Percentiles rank a stretch among this genome's conserved stretches.
Evolutionary conservation across 139 green algal genomes (phyloP).

Genomic region (Chlamydomonas sp.): DNA sequence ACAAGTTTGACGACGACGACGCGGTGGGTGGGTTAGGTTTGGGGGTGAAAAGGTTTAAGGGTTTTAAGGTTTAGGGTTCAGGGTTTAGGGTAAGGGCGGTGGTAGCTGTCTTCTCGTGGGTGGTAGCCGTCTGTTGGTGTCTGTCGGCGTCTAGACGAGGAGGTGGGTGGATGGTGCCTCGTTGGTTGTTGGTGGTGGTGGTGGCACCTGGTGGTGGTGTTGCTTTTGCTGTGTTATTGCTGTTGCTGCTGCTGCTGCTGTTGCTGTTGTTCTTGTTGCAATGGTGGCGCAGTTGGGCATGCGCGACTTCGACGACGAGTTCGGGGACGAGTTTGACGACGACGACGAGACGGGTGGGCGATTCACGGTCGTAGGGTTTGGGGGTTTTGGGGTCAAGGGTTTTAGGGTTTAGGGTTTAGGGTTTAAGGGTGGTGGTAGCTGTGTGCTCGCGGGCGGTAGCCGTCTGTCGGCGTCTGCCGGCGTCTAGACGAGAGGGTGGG

Average conservation of each 20-base stretch:
- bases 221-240: too few relatives aligned
- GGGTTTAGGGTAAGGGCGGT: neutral
- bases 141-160: neutral
- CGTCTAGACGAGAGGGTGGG: neutral
- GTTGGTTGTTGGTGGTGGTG: too few relatives aligned
- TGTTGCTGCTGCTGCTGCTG: neutral
- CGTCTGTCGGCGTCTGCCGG: neutral
- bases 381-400: neutral
- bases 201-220: too few relatives aligned
- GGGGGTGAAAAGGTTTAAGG: neutral
- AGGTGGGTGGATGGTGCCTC: neutral
- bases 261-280: too few relatives aligned
- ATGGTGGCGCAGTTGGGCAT: too few relatives aligned
- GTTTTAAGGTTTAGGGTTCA: neutral
- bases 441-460: neutral
- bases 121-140: neutral
- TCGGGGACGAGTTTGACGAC: too few relatives aligned
- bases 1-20: too few relatives aligned
- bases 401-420: neutral
- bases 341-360: too few relatives aligned
- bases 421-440: neutral
- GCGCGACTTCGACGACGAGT: too few relatives aligned
- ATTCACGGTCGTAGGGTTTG: too few relatives aligned
- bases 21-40: neutral
- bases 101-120: neutral